phyloP scores from a whole-genome alignment of 306 rosid species.

The Alnus glutinosa region DNA sequence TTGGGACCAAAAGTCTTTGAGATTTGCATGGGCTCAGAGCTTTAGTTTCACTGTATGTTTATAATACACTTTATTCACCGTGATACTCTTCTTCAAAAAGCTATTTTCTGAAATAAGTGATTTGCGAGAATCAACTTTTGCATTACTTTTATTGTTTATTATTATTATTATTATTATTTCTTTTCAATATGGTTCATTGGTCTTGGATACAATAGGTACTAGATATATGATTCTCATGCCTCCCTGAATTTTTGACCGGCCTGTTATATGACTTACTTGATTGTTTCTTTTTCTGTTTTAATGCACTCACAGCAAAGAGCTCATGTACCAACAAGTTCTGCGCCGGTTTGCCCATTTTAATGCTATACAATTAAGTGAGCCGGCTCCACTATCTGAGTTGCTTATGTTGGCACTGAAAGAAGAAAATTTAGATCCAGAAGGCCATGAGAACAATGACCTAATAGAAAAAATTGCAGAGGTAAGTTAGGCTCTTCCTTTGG shows the following conservation, averaged over 20 bases:
- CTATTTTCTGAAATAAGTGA: background rate
- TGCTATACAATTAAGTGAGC: conserved; percentile 85
- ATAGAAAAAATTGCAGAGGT: conserved; percentile 86
- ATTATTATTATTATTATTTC: background rate
- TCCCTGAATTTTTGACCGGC: background rate
- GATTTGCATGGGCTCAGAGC: background rate
- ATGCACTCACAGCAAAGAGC: conserved; percentile 77
- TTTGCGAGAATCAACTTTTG: background rate
- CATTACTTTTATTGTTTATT: background rate
- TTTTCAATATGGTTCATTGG: background rate
- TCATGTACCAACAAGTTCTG: conserved; percentile 93
- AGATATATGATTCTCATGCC: conserved; percentile 6
- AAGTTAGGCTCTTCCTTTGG: conserved; percentile 33
- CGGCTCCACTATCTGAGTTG: conserved; percentile 73
- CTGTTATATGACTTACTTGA: background rate
- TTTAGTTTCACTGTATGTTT: background rate
- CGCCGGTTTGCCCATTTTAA: conserved; percentile 78
- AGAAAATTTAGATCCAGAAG: conserved; percentile 60
- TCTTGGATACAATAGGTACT: conserved; percentile 9
- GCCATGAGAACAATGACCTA: conserved; percentile 52
- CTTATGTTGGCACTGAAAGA: conserved; percentile 81
- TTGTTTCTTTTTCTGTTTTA: conserved; percentile 14
- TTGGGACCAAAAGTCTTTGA: background rate
- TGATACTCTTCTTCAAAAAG: background rate
- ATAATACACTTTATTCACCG: background rate